These are phyloP conservation scores for Trichosporon coremiiforme DNA, from an alignment of 1,284 basidiomycete species.

Conservation along the genomic window DNA sequence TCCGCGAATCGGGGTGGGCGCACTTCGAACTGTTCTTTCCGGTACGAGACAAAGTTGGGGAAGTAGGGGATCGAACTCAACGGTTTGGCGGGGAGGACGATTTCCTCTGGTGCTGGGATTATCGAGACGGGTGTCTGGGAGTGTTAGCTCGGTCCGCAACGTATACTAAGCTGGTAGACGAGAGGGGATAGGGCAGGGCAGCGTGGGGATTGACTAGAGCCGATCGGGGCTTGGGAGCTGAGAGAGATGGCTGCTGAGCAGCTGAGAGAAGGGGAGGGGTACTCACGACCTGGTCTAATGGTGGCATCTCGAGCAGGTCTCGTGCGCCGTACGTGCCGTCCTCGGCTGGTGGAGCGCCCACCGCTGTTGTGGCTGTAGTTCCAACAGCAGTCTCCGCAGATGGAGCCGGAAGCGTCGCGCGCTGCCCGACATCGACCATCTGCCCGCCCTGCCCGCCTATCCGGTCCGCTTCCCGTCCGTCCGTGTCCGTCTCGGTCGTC, in stretches of 20 bases:
- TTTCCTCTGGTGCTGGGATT: constrained; percentile 19
- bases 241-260: too few species aligned
- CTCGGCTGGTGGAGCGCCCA: too few species aligned
- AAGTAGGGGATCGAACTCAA: constrained; percentile 40
- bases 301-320: constrained; percentile 19
- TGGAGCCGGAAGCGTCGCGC: constrained; percentile 4
- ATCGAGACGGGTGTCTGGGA: constrained; percentile 28
- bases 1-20: constrained; percentile 38
- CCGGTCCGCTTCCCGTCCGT: not conserved
- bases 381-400: too few species aligned
- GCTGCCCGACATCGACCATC: constrained; percentile 5
- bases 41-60: constrained; percentile 52
- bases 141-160: not conserved
- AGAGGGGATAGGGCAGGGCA: too few species aligned
- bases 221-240: too few species aligned
- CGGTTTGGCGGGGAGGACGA: constrained; percentile 38
- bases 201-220: too few species aligned
- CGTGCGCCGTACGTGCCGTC: constrained; percentile 15
- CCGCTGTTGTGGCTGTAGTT: too few species aligned
- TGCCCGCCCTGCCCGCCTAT: not conserved
- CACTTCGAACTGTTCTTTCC: constrained; percentile 38
- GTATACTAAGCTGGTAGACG: too few species aligned
- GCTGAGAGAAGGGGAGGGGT: not conserved
- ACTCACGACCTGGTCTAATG: constrained; percentile 15
- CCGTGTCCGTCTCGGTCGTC: not conserved